A percentile compares a stretch with the other conserved stretches of the same genome.
phyloP scores from a whole-genome alignment of 2,329 filamentous ascomycete genomes.

The Aspergillus pseudoglaucus region DNA sequence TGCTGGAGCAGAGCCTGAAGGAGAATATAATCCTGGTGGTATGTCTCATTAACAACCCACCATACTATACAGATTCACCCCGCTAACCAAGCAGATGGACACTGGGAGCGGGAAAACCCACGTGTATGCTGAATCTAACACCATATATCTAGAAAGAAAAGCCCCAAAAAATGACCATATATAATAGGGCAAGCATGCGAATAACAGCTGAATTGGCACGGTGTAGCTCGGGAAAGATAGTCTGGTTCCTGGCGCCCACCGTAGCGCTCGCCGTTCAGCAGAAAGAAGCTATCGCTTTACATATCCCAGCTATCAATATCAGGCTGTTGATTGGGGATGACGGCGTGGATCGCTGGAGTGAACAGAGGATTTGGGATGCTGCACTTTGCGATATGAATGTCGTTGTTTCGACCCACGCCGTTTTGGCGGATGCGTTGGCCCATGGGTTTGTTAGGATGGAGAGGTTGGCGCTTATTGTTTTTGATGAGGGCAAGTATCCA shows the following conservation, averaged over 20 bases:
- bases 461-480: constrained; percentile 62
- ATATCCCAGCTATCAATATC: constrained; percentile 53
- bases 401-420: constrained; percentile 71
- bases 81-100: constrained; percentile 55
- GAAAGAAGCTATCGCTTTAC: constrained; percentile 50
- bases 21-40: constrained; percentile 68
- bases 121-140: constrained; percentile 46
- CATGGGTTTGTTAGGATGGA: constrained; percentile 67
- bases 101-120: constrained; percentile 75
- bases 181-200: constrained; percentile 57
- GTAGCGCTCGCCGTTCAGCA: constrained; percentile 64
- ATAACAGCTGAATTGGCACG: constrained; percentile 59
- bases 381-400: constrained; percentile 59
- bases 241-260: constrained; percentile 70
- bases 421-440: constrained; percentile 65
- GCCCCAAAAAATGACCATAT: background rate
- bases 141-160: background rate
- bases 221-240: constrained; percentile 49
- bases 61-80: background rate
- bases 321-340: constrained; percentile 62
- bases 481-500: no score
- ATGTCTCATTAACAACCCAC: constrained; percentile 10
- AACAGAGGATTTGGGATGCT: constrained; percentile 59
- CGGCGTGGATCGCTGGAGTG: constrained; percentile 66
- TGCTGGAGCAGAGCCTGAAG: constrained; percentile 63